phyloP scores from a whole-genome alignment of 2,329 filamentous ascomycete genomes.

The Colletotrichum sp. region DNA sequence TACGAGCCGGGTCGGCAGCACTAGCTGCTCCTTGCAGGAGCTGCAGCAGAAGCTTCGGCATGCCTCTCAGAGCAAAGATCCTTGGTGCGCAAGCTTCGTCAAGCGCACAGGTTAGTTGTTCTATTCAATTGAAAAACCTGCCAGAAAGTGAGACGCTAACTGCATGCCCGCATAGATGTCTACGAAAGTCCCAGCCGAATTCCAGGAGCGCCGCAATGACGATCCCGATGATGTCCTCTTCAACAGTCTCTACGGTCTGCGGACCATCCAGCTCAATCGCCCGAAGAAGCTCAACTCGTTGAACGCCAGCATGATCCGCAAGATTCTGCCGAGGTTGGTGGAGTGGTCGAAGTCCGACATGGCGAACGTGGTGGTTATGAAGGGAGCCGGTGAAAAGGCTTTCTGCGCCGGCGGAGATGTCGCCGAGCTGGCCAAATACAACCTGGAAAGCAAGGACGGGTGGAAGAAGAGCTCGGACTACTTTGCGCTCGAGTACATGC shows the following conservation, averaged over 20 bases:
- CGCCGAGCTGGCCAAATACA: slow-evolving; percentile 75
- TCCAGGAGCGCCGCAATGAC: slow-evolving; percentile 69
- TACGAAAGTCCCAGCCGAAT: slow-evolving; percentile 30
- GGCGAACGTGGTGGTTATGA: slow-evolving; percentile 91
- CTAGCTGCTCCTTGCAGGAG: slow-evolving; percentile 46
- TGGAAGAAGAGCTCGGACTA: slow-evolving; percentile 80
- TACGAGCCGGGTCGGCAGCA: slow-evolving; percentile 59
- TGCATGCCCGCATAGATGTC: slow-evolving; percentile 37
- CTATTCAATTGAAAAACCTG: neutral
- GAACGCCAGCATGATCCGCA: slow-evolving; percentile 92
- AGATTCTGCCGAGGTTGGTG: slow-evolving; percentile 86
- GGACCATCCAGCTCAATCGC: slow-evolving; percentile 92
- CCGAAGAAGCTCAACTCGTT: slow-evolving; percentile 91
- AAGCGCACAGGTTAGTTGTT: slow-evolving; percentile 18
- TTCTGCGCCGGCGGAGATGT: slow-evolving; percentile 97
- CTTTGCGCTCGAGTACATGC: slow-evolving; percentile 93
- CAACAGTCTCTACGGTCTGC: slow-evolving; percentile 84
- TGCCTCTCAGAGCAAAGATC: slow-evolving; percentile 84
- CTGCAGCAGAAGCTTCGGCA: slow-evolving; percentile 53
- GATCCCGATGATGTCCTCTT: slow-evolving; percentile 92
- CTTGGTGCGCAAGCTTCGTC: slow-evolving; percentile 41
- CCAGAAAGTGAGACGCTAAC: neutral
- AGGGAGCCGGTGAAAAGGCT: slow-evolving; percentile 83
- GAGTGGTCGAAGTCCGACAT: slow-evolving; percentile 97
- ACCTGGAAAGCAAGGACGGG: slow-evolving; percentile 70